Evolutionary conservation across 2,329 filamentous ascomycete species (phyloP).

Genomic region (Paraphaeosphaeria minitans): DNA sequence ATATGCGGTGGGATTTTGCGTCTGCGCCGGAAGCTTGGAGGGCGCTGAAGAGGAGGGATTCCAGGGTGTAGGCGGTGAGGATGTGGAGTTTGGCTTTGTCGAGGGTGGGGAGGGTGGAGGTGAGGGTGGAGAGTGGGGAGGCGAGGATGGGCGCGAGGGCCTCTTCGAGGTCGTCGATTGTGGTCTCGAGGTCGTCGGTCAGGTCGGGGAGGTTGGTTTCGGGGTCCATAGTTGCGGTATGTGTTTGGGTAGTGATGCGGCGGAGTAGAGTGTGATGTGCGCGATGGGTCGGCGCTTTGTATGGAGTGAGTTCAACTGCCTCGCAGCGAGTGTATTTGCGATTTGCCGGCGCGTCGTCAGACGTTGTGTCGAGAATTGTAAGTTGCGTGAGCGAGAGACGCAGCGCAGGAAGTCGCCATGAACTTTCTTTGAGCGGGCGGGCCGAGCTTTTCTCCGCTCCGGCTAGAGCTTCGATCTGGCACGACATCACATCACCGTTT

Average conservation of each 20-base stretch:
- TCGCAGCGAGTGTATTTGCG: not conserved
- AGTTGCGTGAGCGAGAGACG: not conserved
- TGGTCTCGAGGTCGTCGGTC: constrained; percentile 61
- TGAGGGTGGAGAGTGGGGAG: constrained; percentile 66
- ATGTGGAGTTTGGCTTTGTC: constrained; percentile 95
- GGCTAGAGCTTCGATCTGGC: constrained; percentile 4
- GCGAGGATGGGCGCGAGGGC: constrained; percentile 74
- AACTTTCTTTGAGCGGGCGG: constrained; percentile 13
- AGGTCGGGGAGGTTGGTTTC: constrained; percentile 65
- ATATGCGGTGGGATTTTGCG: constrained; percentile 83
- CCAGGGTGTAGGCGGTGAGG: constrained; percentile 85
- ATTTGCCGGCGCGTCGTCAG: not conserved
- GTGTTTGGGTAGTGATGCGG: not conserved
- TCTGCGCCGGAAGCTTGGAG: constrained; percentile 78
- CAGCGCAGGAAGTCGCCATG: not conserved
- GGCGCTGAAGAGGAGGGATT: constrained; percentile 85
- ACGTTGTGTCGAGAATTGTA: not conserved
- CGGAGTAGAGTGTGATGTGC: not conserved
- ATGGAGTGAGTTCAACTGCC: not conserved
- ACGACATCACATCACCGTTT: constrained; percentile 8
- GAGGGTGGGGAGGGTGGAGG: constrained; percentile 83
- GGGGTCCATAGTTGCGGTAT: constrained; percentile 54
- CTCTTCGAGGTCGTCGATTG: constrained; percentile 32
- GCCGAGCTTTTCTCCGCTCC: constrained; percentile 17
- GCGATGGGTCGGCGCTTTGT: not conserved